Percentiles rank a stretch among this genome's conserved stretches.
Conservation (phyloP, 306 rosid genomes). For the Acacia acuminata region DNA sequence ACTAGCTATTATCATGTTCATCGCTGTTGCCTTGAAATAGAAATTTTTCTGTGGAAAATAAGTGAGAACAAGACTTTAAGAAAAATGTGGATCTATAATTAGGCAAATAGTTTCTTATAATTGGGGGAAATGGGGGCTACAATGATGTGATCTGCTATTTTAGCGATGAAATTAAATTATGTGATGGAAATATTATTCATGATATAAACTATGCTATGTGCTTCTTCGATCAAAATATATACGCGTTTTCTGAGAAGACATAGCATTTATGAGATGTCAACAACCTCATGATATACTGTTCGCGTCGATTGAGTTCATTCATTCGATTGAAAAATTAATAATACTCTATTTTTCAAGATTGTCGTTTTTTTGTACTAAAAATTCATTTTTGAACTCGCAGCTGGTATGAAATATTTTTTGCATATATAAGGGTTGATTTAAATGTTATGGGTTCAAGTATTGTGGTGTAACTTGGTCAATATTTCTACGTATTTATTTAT, state of each 20-base stretch:
- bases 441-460: background rate
- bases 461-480: background rate
- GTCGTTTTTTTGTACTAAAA: background rate
- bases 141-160: constrained; percentile 32
- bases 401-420: constrained; percentile 5
- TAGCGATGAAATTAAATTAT: constrained; percentile 32
- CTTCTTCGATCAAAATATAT: too few relatives aligned
- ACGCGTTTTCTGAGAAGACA: background rate
- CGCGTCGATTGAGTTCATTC: background rate
- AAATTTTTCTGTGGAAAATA: background rate
- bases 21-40: background rate
- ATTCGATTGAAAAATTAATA: background rate
- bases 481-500: background rate
- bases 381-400: constrained; percentile 1
- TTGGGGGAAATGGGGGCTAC: constrained; percentile 38
- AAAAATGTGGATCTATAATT: constrained; percentile 30
- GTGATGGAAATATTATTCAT: constrained; percentile 25
- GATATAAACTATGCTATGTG: background rate
- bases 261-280: background rate
- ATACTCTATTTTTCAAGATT: background rate
- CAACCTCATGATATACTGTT: background rate
- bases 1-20: background rate
- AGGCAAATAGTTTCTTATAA: constrained; percentile 19
- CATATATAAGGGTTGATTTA: background rate
- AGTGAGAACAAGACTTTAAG: background rate